Evolutionary conservation across 140 eudicot species (phyloP), one percentile per base, ranked within the genome.

Genomic region (Oenanthe javanica): DNA sequence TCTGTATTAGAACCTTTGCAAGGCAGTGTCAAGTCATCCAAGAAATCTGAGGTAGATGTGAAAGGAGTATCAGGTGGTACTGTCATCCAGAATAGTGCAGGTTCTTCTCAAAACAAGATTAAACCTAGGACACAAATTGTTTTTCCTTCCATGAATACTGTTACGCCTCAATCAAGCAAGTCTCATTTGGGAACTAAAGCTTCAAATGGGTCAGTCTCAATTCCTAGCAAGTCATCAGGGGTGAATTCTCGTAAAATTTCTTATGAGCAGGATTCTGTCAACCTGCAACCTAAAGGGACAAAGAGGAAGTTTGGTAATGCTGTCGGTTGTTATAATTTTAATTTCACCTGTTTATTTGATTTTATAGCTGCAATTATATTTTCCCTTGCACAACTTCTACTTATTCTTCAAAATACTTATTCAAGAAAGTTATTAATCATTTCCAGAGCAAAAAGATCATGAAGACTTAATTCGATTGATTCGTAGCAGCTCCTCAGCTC

Each of bases 261-360:
- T 74, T 81, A 81, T 71, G 87, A 89, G 82, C 80, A 54, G 77
- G 92, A 85, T 69, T 70, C 59, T n/a, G 78, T 48, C 18, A 90
- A 88, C 80, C 79, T 77, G 46, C 90, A 83, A 84, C 67, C 87
- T 77, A 88, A 72, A 81, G 90, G 89, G 57, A 85, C 87, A 69
- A 95, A 95, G 85, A 86, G 97, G 87, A 95, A 95, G 81, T 81
- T 83, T 75, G 99, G 99, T 95, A 91, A 79, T 79, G 14, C 54
- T 81, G 77, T 81, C 25, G 4, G 76, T 54, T 72, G 49, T 14
- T 15, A 45, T 61, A 40, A 43, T 16, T 23, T 55, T 79, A 55
- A 52, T 59, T n/a, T 74, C 10, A 46, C 40, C 43, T 46, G 40
- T 74, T 47, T 47, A 10, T 46, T 74, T 47, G 19, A 74, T 11